Percentiles rank a stretch among this genome's conserved stretches.
Evolutionary conservation across 768 basidiomycete genomes (phyloP).

Genomic region (Sporobolomyces pararoseus): DNA sequence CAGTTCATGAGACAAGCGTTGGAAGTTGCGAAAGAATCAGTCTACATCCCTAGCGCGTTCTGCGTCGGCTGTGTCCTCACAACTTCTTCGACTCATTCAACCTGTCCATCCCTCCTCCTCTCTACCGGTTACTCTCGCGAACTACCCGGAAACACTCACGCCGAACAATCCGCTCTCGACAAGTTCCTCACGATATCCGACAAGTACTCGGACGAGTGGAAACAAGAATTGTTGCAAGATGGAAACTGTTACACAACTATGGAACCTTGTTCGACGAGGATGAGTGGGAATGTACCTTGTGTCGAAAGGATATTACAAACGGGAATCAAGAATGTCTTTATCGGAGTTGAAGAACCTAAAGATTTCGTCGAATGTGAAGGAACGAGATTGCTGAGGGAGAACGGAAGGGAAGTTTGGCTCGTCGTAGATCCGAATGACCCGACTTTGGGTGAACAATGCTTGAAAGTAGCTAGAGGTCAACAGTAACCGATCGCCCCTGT

Average conservation of each 20-base stretch:
- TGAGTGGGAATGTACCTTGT: constrained; percentile 81
- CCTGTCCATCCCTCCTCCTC: constrained; percentile 52
- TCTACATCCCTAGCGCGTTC: constrained; percentile 70
- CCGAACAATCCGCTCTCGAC: constrained; percentile 85
- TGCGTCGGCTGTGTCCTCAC: constrained; percentile 80
- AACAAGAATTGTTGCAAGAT: constrained; percentile 54
- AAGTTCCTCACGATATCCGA: constrained; percentile 52
- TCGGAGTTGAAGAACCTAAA: constrained; percentile 84
- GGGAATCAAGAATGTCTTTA: constrained; percentile 67
- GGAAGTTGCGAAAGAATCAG: constrained; percentile 66
- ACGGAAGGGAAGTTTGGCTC: constrained; percentile 73
- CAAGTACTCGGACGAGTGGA: background rate
- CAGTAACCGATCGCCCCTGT: constrained; percentile 21
- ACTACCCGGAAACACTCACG: constrained; percentile 89
- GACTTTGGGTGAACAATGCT: constrained; percentile 73
- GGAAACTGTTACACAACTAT: constrained; percentile 88
- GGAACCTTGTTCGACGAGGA: constrained; percentile 88
- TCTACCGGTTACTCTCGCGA: constrained; percentile 85
- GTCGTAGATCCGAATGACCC: constrained; percentile 50
- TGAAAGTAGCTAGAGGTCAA: constrained; percentile 68
- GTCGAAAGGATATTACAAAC: constrained; percentile 74
- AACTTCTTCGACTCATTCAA: constrained; percentile 17
- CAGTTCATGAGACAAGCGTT: constrained; percentile 64
- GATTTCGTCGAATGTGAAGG: constrained; percentile 96
- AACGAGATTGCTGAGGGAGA: constrained; percentile 64